Conservation (phyloP, 306 rosid genomes). For the Dryas octopetala region DNA sequence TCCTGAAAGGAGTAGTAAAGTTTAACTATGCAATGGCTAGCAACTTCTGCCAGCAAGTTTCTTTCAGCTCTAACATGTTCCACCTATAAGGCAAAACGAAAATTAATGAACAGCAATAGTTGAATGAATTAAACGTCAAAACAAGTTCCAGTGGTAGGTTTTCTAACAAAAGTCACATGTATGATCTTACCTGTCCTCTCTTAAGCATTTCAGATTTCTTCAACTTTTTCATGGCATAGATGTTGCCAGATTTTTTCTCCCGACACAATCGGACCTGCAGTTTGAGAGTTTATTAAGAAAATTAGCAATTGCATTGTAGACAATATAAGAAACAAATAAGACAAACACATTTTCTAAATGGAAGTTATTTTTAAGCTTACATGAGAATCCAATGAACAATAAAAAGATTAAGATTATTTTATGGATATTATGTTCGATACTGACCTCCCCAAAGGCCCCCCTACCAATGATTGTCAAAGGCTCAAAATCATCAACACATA, state of each 20-base stretch:
- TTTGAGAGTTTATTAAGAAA: slow-evolving; percentile 32
- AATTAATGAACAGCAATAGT: background rate
- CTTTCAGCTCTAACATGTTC: slow-evolving; percentile 99
- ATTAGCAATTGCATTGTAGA: slow-evolving; percentile 19
- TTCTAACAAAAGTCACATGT: slow-evolving; percentile 12
- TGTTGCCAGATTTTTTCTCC: slow-evolving; percentile 97
- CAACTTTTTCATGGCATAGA: slow-evolving; percentile 98
- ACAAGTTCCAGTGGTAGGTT: slow-evolving; percentile 15
- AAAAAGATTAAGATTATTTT: background rate
- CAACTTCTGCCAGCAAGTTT: slow-evolving; percentile 97
- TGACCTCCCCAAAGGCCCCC: slow-evolving; percentile 98
- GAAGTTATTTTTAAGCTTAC: slow-evolving; percentile 14
- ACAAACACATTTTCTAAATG: background rate
- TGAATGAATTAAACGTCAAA: slow-evolving; percentile 1
- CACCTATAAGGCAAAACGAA: slow-evolving; percentile 51
- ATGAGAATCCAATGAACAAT: background rate
- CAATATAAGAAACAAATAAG: slow-evolving; percentile 3
- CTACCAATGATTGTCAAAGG: slow-evolving; percentile 94
- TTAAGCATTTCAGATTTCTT: slow-evolving; percentile 97
- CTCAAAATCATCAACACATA: slow-evolving; percentile 94
- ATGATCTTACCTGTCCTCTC: slow-evolving; percentile 86
- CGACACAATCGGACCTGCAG: slow-evolving; percentile 93
- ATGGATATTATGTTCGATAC: slow-evolving; percentile 32
- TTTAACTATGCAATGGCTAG: slow-evolving; percentile 95
- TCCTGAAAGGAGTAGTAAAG: slow-evolving; percentile 99